These are phyloP conservation scores for Anisodus acutangulus DNA, from an alignment of 257 asterid genomes.

Conservation along the genomic window DNA sequence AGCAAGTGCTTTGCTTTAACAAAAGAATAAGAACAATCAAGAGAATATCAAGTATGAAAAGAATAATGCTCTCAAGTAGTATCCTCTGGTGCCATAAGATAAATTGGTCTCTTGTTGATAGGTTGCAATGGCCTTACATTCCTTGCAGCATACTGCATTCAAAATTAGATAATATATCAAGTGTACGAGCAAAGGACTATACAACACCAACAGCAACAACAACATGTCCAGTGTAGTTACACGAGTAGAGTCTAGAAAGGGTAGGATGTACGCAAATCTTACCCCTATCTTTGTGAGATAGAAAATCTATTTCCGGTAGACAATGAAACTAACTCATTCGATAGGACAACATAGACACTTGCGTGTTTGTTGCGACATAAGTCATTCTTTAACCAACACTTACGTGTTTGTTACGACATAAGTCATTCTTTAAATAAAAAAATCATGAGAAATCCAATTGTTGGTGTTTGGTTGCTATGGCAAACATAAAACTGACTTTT, in stretches of 20 bases:
- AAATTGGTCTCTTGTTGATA: conserved; percentile 39
- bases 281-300: not conserved
- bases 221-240: no score
- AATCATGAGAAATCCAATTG: not conserved
- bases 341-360: not conserved
- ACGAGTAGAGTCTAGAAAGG: no score
- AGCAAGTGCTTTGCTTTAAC: not conserved
- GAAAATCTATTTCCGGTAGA: no score
- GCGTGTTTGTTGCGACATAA: not conserved
- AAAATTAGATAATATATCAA: not conserved
- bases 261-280: no score
- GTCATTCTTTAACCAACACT: not conserved
- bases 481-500: not conserved
- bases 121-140: conserved; percentile 72
- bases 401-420: not conserved
- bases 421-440: not conserved
- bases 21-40: not conserved
- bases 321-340: not conserved
- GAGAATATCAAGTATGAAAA: not conserved
- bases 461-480: not conserved
- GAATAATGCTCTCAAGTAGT: not conserved
- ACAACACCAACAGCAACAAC: no score
- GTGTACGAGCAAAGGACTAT: not conserved
- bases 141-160: conserved; percentile 53
- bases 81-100: conserved; percentile 44